Evolutionary conservation across 2,329 filamentous ascomycete genomes (phyloP).

Genomic region (Aspergillus fijiensis): DNA sequence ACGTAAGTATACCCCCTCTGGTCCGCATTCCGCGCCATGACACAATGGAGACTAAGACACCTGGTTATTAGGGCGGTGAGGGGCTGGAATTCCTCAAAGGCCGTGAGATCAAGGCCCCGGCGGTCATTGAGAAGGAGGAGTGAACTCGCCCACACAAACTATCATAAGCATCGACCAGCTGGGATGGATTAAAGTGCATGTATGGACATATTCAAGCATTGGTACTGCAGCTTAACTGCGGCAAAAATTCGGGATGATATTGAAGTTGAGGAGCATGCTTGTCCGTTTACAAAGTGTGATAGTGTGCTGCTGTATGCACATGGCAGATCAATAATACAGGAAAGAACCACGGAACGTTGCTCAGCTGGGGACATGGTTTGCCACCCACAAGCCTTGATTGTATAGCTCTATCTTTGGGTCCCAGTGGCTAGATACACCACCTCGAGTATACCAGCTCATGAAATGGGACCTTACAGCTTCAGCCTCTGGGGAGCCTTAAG

Average conservation of each 20-base stretch:
- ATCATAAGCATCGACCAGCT: slow-evolving; percentile 1
- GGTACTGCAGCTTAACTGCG: not conserved
- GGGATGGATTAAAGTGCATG: slow-evolving; percentile 1
- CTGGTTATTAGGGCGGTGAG: slow-evolving; percentile 56
- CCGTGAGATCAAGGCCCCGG: slow-evolving; percentile 62
- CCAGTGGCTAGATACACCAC: not conserved
- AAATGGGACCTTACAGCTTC: too few species aligned
- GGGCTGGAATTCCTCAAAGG: slow-evolving; percentile 61
- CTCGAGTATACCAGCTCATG: too few species aligned
- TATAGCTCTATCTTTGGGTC: not conserved
- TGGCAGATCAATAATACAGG: not conserved
- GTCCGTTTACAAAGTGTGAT: not conserved
- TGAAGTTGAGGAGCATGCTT: not conserved
- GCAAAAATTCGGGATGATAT: not conserved
- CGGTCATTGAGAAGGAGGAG: slow-evolving; percentile 62
- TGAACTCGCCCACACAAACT: slow-evolving; percentile 15
- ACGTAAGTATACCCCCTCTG: slow-evolving; percentile 63
- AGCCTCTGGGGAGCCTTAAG: too few species aligned
- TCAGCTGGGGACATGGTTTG: not conserved
- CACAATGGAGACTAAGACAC: slow-evolving; percentile 5
- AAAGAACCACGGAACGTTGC: not conserved
- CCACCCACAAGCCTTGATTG: not conserved
- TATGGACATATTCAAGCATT: not conserved
- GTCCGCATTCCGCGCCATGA: not conserved
- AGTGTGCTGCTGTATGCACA: not conserved